Evolutionary conservation across 2,329 filamentous ascomycete genomes (phyloP), one percentile per base, ranked within the genome.

Genomic region (Pseudogymnoascus verrucosus): DNA sequence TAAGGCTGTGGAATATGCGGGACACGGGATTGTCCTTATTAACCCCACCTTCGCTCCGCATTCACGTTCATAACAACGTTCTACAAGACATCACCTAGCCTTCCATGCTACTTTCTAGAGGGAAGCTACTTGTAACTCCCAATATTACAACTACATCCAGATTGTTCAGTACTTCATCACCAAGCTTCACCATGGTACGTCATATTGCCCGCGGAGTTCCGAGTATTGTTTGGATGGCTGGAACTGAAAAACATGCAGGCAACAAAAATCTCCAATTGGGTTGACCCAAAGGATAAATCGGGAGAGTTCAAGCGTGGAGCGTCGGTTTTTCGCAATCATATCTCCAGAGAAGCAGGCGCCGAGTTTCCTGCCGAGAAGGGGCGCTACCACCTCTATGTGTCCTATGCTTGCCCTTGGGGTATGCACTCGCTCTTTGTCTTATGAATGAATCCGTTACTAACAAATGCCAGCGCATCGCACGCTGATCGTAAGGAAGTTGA

Each of bases 301-400:
- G 93, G 93, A 76, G 92, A 97, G 77, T 98, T 96, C 83, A 96
- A 96, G 79, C 88, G 93, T 66, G 90, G 92, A 75, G 82, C 83
- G 67, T 95, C 90, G 65, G 83, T 86, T 63, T 98, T 98, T 78
- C 87, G 95, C 65, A 84, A 74, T 84, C 79, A 78, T 71, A 85
- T 90, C 68, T 85, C 83, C 21, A 83, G 78, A 64, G 79, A 88
- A 68, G 77, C 84, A 5, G 82, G 80, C 39, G 85, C 87, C 3
- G 78, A 88, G 68, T 90, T 89, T 65, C 74, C 85, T 85, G 71
- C 86, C 79, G 93, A 98, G 78, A 91, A 90, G 77, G 91, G 84
- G 62, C 84, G 95, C 63, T 99, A 99, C 75, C 95, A 99, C 77
- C 85, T 99, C 70, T 99, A 89, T 75, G 88, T 87, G 8, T 88